These are phyloP conservation scores for Penicillium riverlandense DNA, from an alignment of 495 filamentous ascomycete species.

Conservation along the genomic window DNA sequence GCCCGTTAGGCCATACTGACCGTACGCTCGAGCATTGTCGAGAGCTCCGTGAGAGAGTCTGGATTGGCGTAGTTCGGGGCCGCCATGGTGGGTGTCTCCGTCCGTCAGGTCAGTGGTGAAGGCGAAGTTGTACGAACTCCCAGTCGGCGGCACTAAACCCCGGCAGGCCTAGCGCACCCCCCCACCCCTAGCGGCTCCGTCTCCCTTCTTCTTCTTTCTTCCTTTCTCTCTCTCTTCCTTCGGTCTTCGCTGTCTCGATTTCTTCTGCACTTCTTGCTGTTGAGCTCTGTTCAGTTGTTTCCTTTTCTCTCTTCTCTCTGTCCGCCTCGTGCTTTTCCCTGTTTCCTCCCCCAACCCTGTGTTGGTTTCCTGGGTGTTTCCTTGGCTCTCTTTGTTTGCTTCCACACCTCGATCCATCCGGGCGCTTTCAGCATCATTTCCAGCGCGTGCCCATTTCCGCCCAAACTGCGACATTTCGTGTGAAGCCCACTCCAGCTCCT, in stretches of 20 bases:
- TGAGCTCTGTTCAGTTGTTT: not conserved
- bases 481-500: too few relatives aligned
- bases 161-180: constrained; percentile 20
- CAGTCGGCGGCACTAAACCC: constrained; percentile 21
- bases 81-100: constrained; percentile 17
- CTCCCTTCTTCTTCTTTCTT: constrained; percentile 15
- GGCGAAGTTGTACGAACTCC: constrained; percentile 6
- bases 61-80: constrained; percentile 27
- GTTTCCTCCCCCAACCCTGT: not conserved
- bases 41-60: constrained; percentile 35
- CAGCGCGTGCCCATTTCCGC: too few relatives aligned
- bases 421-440: too few relatives aligned
- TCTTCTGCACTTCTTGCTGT: constrained; percentile 11
- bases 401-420: too few relatives aligned
- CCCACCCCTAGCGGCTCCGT: constrained; percentile 33
- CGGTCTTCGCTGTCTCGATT: constrained; percentile 5
- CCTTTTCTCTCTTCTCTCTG: not conserved
- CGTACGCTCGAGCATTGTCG: constrained; percentile 38
- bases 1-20: constrained; percentile 14
- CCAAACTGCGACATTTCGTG: too few relatives aligned
- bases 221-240: constrained; percentile 6
- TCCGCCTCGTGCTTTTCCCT: too few relatives aligned
- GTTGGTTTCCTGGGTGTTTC: constrained; percentile 4
- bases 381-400: not conserved
- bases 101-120: not conserved